Evolutionary conservation across 1,284 basidiomycete species (phyloP), one percentile per base, ranked within the genome.

Genomic region (Ustanciosporium gigantosporum): DNA sequence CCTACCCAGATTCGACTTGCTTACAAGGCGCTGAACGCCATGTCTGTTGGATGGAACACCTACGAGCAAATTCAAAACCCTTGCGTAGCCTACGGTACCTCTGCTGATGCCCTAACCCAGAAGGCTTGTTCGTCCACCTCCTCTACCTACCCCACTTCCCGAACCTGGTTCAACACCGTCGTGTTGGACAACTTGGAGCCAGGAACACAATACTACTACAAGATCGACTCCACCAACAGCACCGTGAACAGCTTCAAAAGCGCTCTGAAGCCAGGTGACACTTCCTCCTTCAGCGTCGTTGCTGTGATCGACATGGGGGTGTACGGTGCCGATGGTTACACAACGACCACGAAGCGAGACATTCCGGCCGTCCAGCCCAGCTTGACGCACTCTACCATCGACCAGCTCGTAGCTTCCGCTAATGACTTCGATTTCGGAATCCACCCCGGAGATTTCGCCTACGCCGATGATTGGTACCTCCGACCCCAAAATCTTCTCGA

Each of bases 241-340:
- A 68, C 49, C 31, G 38, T 32, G 11, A 11, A 29, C 15, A 48
- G 52, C 13, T 66, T 66, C 47, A 66, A 50, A 31, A 58, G 46
- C 36, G 48, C 59, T 9, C 40, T 19, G 19, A 25, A 16, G 13
- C 40, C 46, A 4, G 64, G 64, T 17, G 55, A 66, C 37, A 32
- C 25, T 8, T 25, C 45, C n/a, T 21, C 48, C 22, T 78, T 77
- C 56, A 46, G 50, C 22, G 60, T 74, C 37, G 68, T 73, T 15
- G 64, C 77, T 13, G 48, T 78, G 40, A 67, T 69, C 42, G 78
- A 79, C 47, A 78, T 79, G 76, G 78, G 78, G 6, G 77, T 78
- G 51, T 77, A 74, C 17, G 76, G 78, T 41, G 69, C 70, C 3
- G 53, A 60, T 31, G 78, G 77, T 7, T 74, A 76, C 36, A 70